Evolutionary conservation across 495 filamentous ascomycete genomes (phyloP), one percentile per base, ranked within the genome.

Genomic region (Parathielavia hyrcaniae): DNA sequence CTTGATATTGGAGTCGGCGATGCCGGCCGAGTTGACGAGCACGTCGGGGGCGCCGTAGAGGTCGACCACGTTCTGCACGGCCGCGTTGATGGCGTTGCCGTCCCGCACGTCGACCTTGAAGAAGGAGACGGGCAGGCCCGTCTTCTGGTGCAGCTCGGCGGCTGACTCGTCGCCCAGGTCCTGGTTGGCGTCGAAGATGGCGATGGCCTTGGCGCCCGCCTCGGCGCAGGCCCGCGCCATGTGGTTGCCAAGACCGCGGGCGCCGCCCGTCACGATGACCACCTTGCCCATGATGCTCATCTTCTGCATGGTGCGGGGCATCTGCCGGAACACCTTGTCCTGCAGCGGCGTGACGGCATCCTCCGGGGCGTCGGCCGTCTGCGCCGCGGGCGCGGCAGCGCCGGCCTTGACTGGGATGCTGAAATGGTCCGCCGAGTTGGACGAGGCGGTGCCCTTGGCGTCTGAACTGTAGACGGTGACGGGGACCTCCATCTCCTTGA

Each of bases 21-120:
- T 90, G 62, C 90, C 89, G 34, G 90, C 90, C 53, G 87, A 87
- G 72, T 89, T 91, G 73, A 95, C 80, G 16, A 90, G 74, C 22
- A 91, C 85, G 55, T 91, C 82, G 17, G 90, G 75, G 6, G 80
- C 73, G 51, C 82, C 87, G 58, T 85, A 83, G 55, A 82, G 76
- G 39, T 77, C 70, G n/a, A 81, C 73, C 19, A 83, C 74, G 36
- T 80, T 71, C 55, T 80, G 73, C 53, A 87, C 83, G 44, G 86
- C 76, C 30, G 79, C 79, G 34, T 81, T 77, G 54, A 87, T 82
- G 17, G 82, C 81, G 20, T 74, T 72, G 8, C 75, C 81, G 50
- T 90, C 84, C 61, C 86, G 85, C 35, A 90, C 84, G 63, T 90
- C 87, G 38, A 89, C 85, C 69, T 81, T 84, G 78, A 87, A 87